A percentile compares a stretch with the other conserved stretches of the same genome.
These are phyloP conservation scores for Knufia fluminis DNA, from an alignment of 2,329 filamentous ascomycete species.

Conservation along the genomic window DNA sequence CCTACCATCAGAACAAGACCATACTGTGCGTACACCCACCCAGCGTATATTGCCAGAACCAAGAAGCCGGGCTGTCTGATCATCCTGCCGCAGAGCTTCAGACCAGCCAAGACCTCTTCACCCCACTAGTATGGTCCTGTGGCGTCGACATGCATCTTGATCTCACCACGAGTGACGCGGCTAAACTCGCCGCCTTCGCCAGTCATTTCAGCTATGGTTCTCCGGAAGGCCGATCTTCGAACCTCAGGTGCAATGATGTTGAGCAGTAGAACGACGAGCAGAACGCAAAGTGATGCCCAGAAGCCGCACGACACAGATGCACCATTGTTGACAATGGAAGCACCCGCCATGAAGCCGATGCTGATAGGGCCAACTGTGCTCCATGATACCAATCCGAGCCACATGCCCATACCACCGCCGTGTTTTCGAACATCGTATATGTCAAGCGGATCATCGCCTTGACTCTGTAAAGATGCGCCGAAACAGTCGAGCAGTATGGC, in stretches of 20 bases:
- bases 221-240: constrained; percentile 57
- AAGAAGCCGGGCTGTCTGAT: constrained; percentile 63
- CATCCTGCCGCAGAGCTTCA: constrained; percentile 60
- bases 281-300: constrained; percentile 60
- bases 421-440: constrained; percentile 61
- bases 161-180: constrained; percentile 59
- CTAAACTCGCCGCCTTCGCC: constrained; percentile 21
- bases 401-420: constrained; percentile 70
- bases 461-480: constrained; percentile 64
- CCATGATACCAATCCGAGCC: constrained; percentile 71
- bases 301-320: constrained; percentile 64
- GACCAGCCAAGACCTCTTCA: constrained; percentile 63
- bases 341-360: constrained; percentile 63
- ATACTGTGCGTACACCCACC: constrained; percentile 70
- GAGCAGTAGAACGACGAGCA: constrained; percentile 56
- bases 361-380: constrained; percentile 64
- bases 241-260: constrained; percentile 66
- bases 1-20: constrained; percentile 61
- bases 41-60: constrained; percentile 62
- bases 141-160: constrained; percentile 65
- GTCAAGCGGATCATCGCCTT: constrained; percentile 59
- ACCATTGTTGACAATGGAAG: constrained; percentile 53
- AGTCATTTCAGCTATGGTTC: constrained; percentile 55
- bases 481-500: constrained; percentile 65
- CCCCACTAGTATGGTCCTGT: constrained; percentile 69